Evolutionary conservation across 2,329 filamentous ascomycete genomes (phyloP), one percentile per base, ranked within the genome.

Genomic region (Sclerotinia sclerotiorum): DNA sequence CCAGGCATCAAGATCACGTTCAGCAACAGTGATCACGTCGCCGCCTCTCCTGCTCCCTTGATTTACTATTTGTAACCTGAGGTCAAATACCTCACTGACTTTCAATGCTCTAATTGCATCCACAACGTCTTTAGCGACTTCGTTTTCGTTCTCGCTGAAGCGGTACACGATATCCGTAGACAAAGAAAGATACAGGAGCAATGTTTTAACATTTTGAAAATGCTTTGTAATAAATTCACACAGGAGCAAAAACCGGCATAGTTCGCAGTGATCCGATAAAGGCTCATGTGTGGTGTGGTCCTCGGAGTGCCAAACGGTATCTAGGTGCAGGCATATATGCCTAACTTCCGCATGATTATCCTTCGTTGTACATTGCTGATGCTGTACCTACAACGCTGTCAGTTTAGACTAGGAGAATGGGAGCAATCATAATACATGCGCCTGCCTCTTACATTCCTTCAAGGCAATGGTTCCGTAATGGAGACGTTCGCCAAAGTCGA

Each of bases 201-300:
- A 27, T 21, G 60, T 51, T 32, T 62, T 39, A 5, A 62, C 46
- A n/a, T 15, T 27, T 39, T 13, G 60, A 51, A 62, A 62, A 49
- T 62, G 60, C 60, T 62, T 21, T 17, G 21, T 19, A n/a, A 62
- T 51, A 15, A 62, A 62, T 39, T 39, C 5, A 17, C 60, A 62
- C 7, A 62, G 8, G 13, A 62, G 21, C 15, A 51, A 27, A 17
- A 62, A 62, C 19, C 32, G 21, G 17, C 60, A 62, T 5, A 42
- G 13, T 19, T 51, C 60, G 10, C 60, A 62, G n/a, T 62, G 46
- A 15, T 62, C 60, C n/a, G 60, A 62, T 10, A 51, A 24, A 1
- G 7, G 15, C 13, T 27, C 15, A 24, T 39, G 7, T 6, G 24
- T 17, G 29, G 58, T 62, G 32, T 62, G 60, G 8, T 51, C 15